These are phyloP conservation scores for Oldenlandia corymbosa DNA, from an alignment of 257 asterid species.

Conservation along the genomic window DNA sequence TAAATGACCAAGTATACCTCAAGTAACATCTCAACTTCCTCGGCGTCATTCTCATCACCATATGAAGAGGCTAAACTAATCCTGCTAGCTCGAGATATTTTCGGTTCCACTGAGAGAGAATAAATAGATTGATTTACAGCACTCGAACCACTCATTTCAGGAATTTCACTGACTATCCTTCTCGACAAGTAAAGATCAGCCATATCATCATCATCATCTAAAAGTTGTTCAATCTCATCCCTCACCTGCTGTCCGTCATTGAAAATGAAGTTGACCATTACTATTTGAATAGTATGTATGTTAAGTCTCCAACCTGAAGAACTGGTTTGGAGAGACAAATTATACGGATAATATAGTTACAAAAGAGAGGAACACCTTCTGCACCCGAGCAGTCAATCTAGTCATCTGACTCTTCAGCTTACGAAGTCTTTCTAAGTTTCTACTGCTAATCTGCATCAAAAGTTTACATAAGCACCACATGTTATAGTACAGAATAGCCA, in stretches of 20 bases:
- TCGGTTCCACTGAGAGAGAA: neutral
- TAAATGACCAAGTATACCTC: neutral
- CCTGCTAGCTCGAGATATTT: constrained; percentile 6
- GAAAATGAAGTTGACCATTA: neutral
- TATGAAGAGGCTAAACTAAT: neutral
- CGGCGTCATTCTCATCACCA: constrained; percentile 2
- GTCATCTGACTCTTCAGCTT: constrained; percentile 7
- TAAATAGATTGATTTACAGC: neutral
- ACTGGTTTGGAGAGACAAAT: neutral
- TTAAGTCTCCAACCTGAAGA: neutral
- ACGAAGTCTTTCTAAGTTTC: constrained; percentile 4
- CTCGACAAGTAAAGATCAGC: constrained; percentile 6
- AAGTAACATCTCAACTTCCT: constrained; percentile 9
- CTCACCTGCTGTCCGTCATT: constrained; percentile 4
- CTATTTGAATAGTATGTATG: neutral
- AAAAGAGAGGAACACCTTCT: neutral
- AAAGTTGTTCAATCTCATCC: constrained; percentile 11
- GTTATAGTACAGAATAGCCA: neutral
- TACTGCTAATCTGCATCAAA: constrained; percentile 4
- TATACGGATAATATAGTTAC: no score
- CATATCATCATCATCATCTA: constrained; percentile 9
- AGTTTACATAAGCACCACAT: neutral
- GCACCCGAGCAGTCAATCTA: constrained; percentile 9
- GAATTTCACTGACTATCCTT: neutral
- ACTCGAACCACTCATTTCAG: neutral